Percentiles rank a stretch among this genome's conserved stretches.
Evolutionary conservation across 1,284 basidiomycete genomes (phyloP).

Genomic region (Ceratobasidium sp.): DNA sequence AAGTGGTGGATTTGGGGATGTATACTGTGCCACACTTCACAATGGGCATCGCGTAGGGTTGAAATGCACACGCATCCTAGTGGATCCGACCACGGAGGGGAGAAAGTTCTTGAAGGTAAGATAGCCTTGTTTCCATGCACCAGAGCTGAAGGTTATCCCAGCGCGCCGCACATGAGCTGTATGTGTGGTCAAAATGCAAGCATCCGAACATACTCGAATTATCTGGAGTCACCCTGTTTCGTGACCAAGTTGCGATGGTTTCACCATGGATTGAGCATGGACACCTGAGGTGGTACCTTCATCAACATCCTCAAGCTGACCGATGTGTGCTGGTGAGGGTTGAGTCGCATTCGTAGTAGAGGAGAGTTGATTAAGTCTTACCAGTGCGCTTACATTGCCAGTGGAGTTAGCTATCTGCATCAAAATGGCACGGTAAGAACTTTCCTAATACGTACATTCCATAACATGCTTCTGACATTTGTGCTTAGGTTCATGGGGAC

Average conservation of each 20-base stretch:
- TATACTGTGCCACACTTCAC: background rate
- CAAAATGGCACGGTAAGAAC: background rate
- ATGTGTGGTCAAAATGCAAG: conserved; percentile 18
- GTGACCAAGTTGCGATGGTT: conserved; percentile 17
- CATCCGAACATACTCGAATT: conserved; percentile 12
- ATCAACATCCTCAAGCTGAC: background rate
- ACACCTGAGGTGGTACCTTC: background rate
- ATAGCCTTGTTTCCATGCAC: background rate
- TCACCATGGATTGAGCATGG: conserved; percentile 29
- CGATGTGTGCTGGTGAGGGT: background rate
- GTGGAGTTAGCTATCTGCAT: conserved; percentile 10
- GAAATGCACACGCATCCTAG: conserved; percentile 1
- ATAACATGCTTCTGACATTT: no score
- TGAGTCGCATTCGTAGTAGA: background rate
- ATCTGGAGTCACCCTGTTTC: conserved; percentile 9
- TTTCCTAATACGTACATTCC: no score
- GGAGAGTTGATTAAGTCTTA: background rate
- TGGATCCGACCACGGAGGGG: background rate
- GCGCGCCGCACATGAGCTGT: conserved; percentile 29
- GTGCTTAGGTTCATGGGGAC: conserved; percentile 12
- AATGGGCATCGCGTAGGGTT: background rate
- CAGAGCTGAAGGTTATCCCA: background rate
- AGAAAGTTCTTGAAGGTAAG: background rate
- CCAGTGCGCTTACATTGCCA: conserved; percentile 9
- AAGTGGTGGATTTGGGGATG: conserved; percentile 7